A percentile compares a stretch with the other conserved stretches of the same genome.
These are phyloP conservation scores for Penicillium sp. DNA, from an alignment of 2,329 filamentous ascomycete species.

Conservation along the genomic window DNA sequence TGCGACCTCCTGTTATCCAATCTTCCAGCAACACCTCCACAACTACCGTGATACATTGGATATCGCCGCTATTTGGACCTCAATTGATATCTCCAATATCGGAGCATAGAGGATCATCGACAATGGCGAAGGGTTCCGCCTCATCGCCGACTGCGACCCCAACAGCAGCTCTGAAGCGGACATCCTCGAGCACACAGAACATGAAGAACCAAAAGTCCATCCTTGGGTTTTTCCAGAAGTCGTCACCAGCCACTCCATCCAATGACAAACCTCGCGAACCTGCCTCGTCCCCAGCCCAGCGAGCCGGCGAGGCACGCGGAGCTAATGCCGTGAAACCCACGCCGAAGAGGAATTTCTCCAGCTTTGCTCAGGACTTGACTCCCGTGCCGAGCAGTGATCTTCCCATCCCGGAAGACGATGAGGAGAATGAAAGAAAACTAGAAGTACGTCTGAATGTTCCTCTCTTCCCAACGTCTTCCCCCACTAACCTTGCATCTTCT, in stretches of 20 bases:
- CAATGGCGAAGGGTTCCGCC: conserved; percentile 42
- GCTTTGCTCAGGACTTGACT: conserved; percentile 57
- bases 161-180: conserved; percentile 40
- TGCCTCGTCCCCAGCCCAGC: conserved; percentile 40
- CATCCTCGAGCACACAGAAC: conserved; percentile 45
- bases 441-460: conserved; percentile 32
- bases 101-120: conserved; percentile 5
- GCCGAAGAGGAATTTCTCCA: conserved; percentile 43
- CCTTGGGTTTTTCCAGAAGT: conserved; percentile 74
- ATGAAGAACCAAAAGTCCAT: conserved; percentile 70
- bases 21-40: neutral
- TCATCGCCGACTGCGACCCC: conserved; percentile 42
- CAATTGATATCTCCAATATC: neutral
- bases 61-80: neutral
- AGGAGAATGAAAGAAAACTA: conserved; percentile 39
- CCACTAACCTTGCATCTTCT: conserved; percentile 4
- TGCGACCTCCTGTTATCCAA: conserved; percentile 3
- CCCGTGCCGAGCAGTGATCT: conserved; percentile 81
- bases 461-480: neutral
- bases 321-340: conserved; percentile 33
- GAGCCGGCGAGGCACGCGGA: conserved; percentile 33
- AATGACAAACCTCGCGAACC: conserved; percentile 33
- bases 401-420: conserved; percentile 67
- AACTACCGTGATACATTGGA: neutral
- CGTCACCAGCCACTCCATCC: conserved; percentile 49